Conservation (phyloP, 2,329 filamentous ascomycete species). For the Fusarium penzigii region DNA sequence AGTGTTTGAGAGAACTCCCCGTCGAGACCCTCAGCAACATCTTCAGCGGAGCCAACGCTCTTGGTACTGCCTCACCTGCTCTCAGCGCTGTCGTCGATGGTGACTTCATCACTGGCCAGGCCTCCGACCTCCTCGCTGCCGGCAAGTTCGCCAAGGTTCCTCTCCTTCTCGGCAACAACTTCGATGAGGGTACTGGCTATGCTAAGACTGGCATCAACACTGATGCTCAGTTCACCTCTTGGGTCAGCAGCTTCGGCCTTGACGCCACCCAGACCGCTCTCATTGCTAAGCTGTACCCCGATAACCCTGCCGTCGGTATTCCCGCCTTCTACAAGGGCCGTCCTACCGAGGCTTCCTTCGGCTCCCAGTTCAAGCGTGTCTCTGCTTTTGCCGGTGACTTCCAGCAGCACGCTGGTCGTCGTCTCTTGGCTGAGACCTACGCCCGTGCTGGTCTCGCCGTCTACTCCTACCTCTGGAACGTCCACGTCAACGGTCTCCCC, state of each 20-base stretch:
- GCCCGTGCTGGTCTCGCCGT: constrained; percentile 41
- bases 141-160: constrained; percentile 66
- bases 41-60: constrained; percentile 26
- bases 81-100: constrained; percentile 34
- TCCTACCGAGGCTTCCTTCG: constrained; percentile 33
- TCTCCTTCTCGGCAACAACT: constrained; percentile 62
- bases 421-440: constrained; percentile 54
- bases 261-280: constrained; percentile 32
- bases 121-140: constrained; percentile 52
- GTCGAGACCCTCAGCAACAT: constrained; percentile 33
- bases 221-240: constrained; percentile 47
- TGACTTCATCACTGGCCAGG: constrained; percentile 42
- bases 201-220: constrained; percentile 55
- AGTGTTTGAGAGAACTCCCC: constrained; percentile 35
- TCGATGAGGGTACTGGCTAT: constrained; percentile 64
- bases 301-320: constrained; percentile 48
- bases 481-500: constrained; percentile 51
- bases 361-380: constrained; percentile 54
- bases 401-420: constrained; percentile 55
- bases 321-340: constrained; percentile 42
- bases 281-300: constrained; percentile 50
- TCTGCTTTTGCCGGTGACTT: constrained; percentile 56
- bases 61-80: constrained; percentile 15
- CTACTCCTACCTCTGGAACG: constrained; percentile 56
- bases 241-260: constrained; percentile 19